Base-by-base conservation (phyloP, 2,329 filamentous ascomycete genomes). In the Colletotrichum acutatum region DNA sequence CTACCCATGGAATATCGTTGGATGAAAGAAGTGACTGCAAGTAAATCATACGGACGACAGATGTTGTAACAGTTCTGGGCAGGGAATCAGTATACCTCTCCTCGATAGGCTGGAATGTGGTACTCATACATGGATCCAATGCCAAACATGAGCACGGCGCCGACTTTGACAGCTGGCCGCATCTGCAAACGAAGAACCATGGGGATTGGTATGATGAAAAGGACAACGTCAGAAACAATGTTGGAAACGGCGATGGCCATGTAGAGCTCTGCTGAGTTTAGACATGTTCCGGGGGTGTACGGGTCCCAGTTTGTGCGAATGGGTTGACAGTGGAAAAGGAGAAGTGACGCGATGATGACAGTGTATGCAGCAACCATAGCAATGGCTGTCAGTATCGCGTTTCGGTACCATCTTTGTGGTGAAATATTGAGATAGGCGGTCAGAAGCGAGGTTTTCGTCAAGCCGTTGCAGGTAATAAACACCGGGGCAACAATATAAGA, bases 221-320 rank as follows among this genome's bases (percentile, higher is more conserved):
- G 82, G 19, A 87, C 71, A 0, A 88, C 66, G 73, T 88, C 86
- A 0, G 86, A 86, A 6, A 84, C 69, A 30, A 88, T 85, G 60
- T 87, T 87, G 19, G 84, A 78, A 1, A 82, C 82, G 0, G 86
- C 85, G n/a, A 86, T 86, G 24, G 83, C 80, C 28, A 88, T 83
- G 74, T 88, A 88, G 59, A 88, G 82, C 1, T 83, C 78, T 3
- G 85, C 81, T 34, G 84, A 81, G 57, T 85, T 78, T 28, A 88
- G 79, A 56, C 86, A 88, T 8, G 71, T 78, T 75, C 68, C 83
- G 19, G 26, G 14, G 42, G 62, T 24, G 28, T 60, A 76, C 0
- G 76, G 77, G 9, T 79, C 75, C 74, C 74, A 79, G 6, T 77
- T 74, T 12, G 72, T 64, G 0, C 68, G 68, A 16, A 76, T 72